phyloP scores from a whole-genome alignment of 257 asterid species.

The Scutellaria baicalensis region DNA sequence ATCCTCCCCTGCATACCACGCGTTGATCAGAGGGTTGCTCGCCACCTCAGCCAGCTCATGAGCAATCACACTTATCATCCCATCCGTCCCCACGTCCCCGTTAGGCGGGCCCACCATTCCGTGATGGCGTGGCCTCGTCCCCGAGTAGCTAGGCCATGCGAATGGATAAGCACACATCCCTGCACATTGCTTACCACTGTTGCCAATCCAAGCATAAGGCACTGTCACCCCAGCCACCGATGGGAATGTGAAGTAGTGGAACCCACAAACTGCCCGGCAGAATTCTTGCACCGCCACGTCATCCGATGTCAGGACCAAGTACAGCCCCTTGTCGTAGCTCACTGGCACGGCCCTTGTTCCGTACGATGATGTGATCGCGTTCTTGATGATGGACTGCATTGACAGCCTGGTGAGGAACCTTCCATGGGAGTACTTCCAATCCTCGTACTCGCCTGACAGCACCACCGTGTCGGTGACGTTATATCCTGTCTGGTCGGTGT shows the following conservation, averaged over 20 bases:
- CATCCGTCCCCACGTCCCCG: constrained; percentile 58
- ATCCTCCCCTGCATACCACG: constrained; percentile 76
- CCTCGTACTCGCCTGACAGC: constrained; percentile 46
- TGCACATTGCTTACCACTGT: constrained; percentile 67
- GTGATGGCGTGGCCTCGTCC: constrained; percentile 1
- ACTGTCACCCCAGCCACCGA: constrained; percentile 55
- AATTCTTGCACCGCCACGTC: constrained; percentile 67
- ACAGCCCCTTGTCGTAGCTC: constrained; percentile 43
- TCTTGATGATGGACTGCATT: constrained; percentile 47
- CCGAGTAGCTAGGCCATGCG: constrained; percentile 46
- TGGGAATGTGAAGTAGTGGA: constrained; percentile 70
- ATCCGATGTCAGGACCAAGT: constrained; percentile 44
- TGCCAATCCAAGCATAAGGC: constrained; percentile 76
- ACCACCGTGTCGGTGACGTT: constrained; percentile 31
- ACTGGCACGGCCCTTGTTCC: constrained; percentile 26
- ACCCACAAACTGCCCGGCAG: constrained; percentile 74
- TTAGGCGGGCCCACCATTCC: constrained; percentile 53
- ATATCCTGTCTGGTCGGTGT: constrained; percentile 62
- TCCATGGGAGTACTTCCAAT: constrained; percentile 49
- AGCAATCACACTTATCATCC: constrained; percentile 83
- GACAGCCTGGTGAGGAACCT: constrained; percentile 39
- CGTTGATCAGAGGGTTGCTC: constrained; percentile 61
- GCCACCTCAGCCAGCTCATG: constrained; percentile 78
- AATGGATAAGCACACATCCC: constrained; percentile 74
- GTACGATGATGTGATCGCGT: constrained; percentile 23